Base-by-base conservation (phyloP, 345 rosid genomes). In the Toxicodendron radicans region DNA sequence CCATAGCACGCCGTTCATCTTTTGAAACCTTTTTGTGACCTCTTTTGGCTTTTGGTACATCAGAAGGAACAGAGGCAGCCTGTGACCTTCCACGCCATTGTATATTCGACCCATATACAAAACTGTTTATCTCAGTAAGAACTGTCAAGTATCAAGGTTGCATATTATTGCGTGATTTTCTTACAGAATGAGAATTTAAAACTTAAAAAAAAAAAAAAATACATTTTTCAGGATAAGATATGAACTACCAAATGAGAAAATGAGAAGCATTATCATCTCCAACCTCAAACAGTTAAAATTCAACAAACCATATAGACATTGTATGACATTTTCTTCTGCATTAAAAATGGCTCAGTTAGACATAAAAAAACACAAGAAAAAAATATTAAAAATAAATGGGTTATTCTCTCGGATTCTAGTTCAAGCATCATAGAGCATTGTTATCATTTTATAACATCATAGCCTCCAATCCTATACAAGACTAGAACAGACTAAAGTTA, bases 1-100 rank as follows among this genome's bases (percentile, higher is more conserved):
- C 69, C 84, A 83, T 74, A 61, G 78, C 85, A 65, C 75, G 75
- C 24, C 91, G 79, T 54, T 83, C 87, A 56, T 73, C 86, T 76
- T 64, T 78, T 27, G 88, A 32, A 54, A 87, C 57, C 73, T 23
- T 83, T 71, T 64, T 81, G n/a, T 48, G 71, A 33, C 48, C 58
- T 63, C 75, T 77, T 21, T 2, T 72, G 58, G 79, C 13, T 38
- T 76, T 75, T 5, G 80, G 82, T 27, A 43, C 1, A 1, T 76
- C 83, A 38, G 87, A 79, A 58, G 85, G 77, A 69, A 75, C 80
- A 69, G 82, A 73, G 71, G 85, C 80, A 58, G 84, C 84, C 58
- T 78, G 33, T 2, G 84, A 79, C 74, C 76, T 78, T 60, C 73
- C 66, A 24, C 83, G 82, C 69, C 81, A 71, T 12, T 73, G 81